Base-by-base conservation (phyloP, 2,329 filamentous ascomycete genomes). In the Chaetomiaceae sp. region DNA sequence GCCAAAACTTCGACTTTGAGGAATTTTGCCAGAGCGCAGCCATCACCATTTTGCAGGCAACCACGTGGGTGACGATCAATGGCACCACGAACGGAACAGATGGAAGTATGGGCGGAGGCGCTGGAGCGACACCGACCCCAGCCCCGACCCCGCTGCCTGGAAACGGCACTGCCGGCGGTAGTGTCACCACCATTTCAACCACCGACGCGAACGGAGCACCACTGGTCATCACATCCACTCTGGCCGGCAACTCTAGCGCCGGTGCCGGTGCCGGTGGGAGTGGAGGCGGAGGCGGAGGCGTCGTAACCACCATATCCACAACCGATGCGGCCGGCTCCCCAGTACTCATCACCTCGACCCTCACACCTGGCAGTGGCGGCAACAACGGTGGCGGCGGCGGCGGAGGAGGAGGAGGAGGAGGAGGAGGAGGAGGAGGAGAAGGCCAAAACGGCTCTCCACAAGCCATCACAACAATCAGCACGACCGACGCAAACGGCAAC, bases 1-100 rank as follows among this genome's bases (percentile, higher is more conserved):
- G 58, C 14, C 36, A 51, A 29, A 51, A 49, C 23, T 61, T 59
- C 23, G 36, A 58, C 30, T 37, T 61, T 23, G 33, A 57, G 13
- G 50, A 46, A 1, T 59, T 61, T 34, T 48, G 45, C 21, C 40
- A 55, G 5, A 56, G 48, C 21, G 45, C 53, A 10, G 49, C 46
- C 2, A 32, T 61, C 16, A 50, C 48, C 0, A 53, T 49, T 2
- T 36, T 59, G 8, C 38, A 55, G 20, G 56, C 51, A 3, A 33
- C 48, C 8, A 58, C 53, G 0, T 60, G 53, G 53, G 27, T 56
- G 8, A 38, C 54, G 5, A 42, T 60, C 29, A 54, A 56, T 29
- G 51, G 45, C 20, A 53, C 45, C 32, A 45, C 32, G 14, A 38
- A 34, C 38, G 46, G 51, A 30, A 41, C 10, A 1, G 47, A n/a